Conservation (phyloP, 768 basidiomycete genomes). For the Leccinum barrowsii region DNA sequence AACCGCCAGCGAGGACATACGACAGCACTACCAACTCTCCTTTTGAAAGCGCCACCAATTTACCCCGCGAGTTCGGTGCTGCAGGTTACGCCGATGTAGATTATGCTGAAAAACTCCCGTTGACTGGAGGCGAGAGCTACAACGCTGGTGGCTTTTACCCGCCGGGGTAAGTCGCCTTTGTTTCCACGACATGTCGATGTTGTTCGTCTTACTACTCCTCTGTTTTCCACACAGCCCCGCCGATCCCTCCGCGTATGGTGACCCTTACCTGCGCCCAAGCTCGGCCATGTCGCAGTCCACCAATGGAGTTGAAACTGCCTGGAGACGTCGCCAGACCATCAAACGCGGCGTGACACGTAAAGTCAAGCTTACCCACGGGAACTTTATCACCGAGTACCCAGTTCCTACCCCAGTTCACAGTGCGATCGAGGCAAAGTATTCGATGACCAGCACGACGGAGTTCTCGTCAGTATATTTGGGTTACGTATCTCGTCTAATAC, state of each 20-base stretch:
- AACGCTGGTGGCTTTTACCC: constrained; percentile 66
- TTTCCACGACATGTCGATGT: not conserved
- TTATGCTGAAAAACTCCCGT: constrained; percentile 70
- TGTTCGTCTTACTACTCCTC: constrained; percentile 1
- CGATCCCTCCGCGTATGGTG: constrained; percentile 62
- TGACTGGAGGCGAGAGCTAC: constrained; percentile 56
- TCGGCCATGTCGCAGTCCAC: constrained; percentile 54
- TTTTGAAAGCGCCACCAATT: constrained; percentile 56
- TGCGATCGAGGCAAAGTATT: constrained; percentile 79
- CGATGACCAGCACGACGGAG: constrained; percentile 72
- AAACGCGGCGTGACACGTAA: constrained; percentile 92
- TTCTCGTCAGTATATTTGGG: constrained; percentile 66
- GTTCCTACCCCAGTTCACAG: constrained; percentile 82
- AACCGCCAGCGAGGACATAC: constrained; percentile 49
- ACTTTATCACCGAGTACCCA: constrained; percentile 87
- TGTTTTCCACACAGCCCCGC: constrained; percentile 33
- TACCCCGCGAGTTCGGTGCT: constrained; percentile 51
- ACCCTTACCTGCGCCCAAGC: constrained; percentile 57
- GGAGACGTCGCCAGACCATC: constrained; percentile 82
- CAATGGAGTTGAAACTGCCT: constrained; percentile 56
- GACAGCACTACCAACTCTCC: constrained; percentile 39
- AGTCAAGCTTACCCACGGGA: constrained; percentile 89
- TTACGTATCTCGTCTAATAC: not conserved
- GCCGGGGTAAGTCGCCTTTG: constrained; percentile 50
- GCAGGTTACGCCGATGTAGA: constrained; percentile 60